phyloP scores from a whole-genome alignment of 768 basidiomycete genomes.

The Russula olivacea region DNA sequence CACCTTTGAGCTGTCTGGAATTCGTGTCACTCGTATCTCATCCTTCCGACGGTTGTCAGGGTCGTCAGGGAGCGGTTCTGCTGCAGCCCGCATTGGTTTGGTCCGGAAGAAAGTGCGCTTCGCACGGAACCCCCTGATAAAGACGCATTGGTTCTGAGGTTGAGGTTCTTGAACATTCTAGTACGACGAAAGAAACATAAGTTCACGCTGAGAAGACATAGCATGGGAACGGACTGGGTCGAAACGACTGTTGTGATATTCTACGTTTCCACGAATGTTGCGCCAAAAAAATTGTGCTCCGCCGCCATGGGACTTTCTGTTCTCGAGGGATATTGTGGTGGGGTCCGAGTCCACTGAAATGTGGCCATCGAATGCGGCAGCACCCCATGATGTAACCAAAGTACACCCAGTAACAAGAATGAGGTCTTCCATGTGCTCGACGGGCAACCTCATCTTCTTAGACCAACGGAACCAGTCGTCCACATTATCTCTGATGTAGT shows the following conservation, averaged over 20 bases:
- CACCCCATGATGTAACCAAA: not conserved
- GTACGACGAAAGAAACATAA: not conserved
- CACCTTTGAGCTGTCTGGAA: not conserved
- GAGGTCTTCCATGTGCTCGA: not conserved
- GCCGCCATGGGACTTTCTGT: not conserved
- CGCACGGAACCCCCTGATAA: conserved; percentile 9
- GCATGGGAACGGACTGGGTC: not conserved
- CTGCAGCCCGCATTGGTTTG: not conserved
- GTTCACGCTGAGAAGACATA: not conserved
- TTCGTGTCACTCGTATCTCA: not conserved
- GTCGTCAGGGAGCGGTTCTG: conserved; percentile 5
- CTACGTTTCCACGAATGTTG: not conserved
- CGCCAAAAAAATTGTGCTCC: not conserved
- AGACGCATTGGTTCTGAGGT: conserved; percentile 10
- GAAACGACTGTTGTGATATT: not conserved
- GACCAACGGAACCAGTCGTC: not conserved
- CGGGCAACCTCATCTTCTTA: not conserved
- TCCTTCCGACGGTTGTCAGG: not conserved
- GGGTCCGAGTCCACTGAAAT: not conserved
- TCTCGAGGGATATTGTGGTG: not conserved
- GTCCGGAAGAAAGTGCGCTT: conserved; percentile 2
- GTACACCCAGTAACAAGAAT: not conserved
- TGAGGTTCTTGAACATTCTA: not conserved
- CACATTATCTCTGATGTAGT: not conserved
- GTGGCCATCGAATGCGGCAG: not conserved